Conservation (phyloP, 2,329 filamentous ascomycete species). For the Neofusicoccum sp. region DNA sequence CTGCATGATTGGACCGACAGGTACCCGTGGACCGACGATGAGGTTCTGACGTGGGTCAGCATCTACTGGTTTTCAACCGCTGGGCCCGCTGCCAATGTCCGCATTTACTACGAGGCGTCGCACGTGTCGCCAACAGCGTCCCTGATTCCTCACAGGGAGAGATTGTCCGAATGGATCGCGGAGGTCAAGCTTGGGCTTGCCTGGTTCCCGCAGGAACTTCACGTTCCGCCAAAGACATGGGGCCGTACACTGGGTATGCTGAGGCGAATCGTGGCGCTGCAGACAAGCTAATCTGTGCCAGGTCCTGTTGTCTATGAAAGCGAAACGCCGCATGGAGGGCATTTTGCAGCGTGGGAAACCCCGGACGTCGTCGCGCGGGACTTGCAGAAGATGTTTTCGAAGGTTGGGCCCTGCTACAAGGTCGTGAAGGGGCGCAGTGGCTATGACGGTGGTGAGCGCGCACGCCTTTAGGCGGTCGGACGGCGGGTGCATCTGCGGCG, state of each 20-base stretch:
- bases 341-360: constrained; percentile 64
- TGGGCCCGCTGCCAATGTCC: constrained; percentile 66
- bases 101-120: constrained; percentile 72
- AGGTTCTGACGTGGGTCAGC: constrained; percentile 73
- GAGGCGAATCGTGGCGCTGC: too few relatives aligned
- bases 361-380: constrained; percentile 58
- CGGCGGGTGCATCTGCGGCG: background rate
- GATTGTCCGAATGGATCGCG: constrained; percentile 46
- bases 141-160: constrained; percentile 33
- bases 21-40: constrained; percentile 75
- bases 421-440: constrained; percentile 10
- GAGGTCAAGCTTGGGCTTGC: constrained; percentile 56
- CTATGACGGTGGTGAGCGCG: constrained; percentile 6
- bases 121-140: constrained; percentile 40
- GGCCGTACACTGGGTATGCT: constrained; percentile 56
- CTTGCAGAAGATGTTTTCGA: constrained; percentile 55
- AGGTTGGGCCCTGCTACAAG: constrained; percentile 16
- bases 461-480: background rate
- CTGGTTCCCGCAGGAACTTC: constrained; percentile 62
- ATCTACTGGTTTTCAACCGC: constrained; percentile 73
- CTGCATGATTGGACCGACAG: constrained; percentile 73
- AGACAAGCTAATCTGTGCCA: constrained; percentile 16
- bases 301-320: constrained; percentile 59
- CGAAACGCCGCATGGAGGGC: constrained; percentile 56
- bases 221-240: constrained; percentile 59